These are phyloP conservation scores for Hyaloperonospora arabidopsidis DNA, from an alignment of 352 stramenopile species.

Conservation along the genomic window DNA sequence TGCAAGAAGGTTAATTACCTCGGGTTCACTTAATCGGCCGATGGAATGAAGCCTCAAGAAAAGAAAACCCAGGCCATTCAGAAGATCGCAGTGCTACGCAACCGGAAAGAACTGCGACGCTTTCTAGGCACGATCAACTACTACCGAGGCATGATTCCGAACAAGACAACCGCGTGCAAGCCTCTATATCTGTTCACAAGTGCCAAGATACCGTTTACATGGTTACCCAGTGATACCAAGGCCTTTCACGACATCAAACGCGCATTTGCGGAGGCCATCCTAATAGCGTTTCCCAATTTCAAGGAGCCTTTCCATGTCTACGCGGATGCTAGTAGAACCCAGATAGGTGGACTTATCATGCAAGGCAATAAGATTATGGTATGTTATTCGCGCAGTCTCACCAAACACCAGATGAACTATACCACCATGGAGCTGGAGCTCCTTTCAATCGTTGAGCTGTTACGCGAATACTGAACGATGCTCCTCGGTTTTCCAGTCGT, in stretches of 20 bases:
- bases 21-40: too few relatives aligned
- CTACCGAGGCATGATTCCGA: conserved; percentile 7
- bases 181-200: conserved; percentile 1
- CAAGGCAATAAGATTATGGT: background rate
- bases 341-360: conserved; percentile 3
- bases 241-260: background rate
- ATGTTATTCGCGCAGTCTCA: background rate
- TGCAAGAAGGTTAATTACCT: too few relatives aligned
- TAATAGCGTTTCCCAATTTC: conserved; percentile 4
- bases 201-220: background rate
- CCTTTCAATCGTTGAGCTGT: background rate
- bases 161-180: background rate
- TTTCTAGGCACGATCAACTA: conserved; percentile 7
- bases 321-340: background rate
- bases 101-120: background rate
- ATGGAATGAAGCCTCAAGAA: conserved; percentile 6
- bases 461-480: conserved; percentile 4
- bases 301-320: background rate
- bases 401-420: conserved; percentile 1
- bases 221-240: conserved; percentile 1
- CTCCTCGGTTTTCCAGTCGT: conserved; percentile 2
- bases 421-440: conserved; percentile 6
- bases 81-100: conserved; percentile 2
- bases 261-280: conserved; percentile 2
- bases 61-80: conserved; percentile 8